Percentiles rank a stretch among this genome's conserved stretches.
Conservation (phyloP, 352 stramenopile genomes). For the Stramenopiles sp. region DNA sequence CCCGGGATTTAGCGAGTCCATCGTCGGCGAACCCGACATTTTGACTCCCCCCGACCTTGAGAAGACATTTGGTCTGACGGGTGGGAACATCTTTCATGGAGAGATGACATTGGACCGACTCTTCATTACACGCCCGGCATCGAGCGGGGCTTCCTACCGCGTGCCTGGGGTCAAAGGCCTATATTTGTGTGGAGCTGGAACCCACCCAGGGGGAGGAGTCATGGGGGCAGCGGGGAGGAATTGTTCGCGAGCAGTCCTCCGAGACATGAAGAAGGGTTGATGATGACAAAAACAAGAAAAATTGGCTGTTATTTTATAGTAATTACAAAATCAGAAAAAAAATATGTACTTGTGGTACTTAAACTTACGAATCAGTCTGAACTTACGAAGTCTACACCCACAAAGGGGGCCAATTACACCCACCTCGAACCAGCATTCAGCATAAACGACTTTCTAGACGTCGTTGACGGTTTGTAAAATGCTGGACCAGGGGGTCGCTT, state of each 20-base stretch:
- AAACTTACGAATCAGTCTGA: no score
- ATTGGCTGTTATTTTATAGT: no score
- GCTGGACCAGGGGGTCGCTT: no score
- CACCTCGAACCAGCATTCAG: no score
- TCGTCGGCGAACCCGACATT: slow-evolving; percentile 52
- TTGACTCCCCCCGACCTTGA: slow-evolving; percentile 61
- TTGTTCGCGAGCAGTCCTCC: slow-evolving; percentile 27
- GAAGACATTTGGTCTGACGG: slow-evolving; percentile 52
- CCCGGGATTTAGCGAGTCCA: slow-evolving; percentile 50
- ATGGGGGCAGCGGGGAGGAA: slow-evolving; percentile 67
- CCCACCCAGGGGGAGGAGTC: slow-evolving; percentile 61
- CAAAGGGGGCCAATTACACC: no score
- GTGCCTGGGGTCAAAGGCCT: slow-evolving; percentile 41
- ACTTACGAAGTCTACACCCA: no score
- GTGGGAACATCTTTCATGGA: slow-evolving; percentile 67
- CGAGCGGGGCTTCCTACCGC: slow-evolving; percentile 53
- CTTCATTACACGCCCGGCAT: slow-evolving; percentile 57
- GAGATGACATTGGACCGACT: slow-evolving; percentile 67
- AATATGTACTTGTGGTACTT: no score
- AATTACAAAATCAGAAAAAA: no score
- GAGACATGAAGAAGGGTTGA: slow-evolving; percentile 13
- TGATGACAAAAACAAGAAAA: no score
- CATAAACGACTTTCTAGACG: no score
- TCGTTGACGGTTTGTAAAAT: no score
- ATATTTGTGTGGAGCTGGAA: slow-evolving; percentile 57